Evolutionary conservation across 23 red algal genomes (phyloP), one percentile per base, ranked within the genome.

Genomic region (Agarophyton chilense): DNA sequence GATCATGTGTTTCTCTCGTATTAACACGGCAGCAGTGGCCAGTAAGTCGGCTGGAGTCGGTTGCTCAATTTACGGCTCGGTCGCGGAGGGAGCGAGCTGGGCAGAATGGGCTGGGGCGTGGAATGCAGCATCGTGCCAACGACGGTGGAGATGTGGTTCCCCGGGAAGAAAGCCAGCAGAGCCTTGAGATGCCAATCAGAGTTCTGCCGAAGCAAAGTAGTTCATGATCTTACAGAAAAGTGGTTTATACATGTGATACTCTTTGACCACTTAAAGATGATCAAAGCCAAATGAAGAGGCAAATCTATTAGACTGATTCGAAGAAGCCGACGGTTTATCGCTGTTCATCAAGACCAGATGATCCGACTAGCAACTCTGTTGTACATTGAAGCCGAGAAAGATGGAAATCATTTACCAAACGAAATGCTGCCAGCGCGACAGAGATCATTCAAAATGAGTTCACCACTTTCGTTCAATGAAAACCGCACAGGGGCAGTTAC

Each of bases 41-140:
- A n/a, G n/a, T n/a, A n/a, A n/a, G n/a, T n/a, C n/a, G n/a, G n/a
- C n/a, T n/a, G n/a, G n/a, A n/a, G n/a, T n/a, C n/a, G n/a, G n/a
- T n/a, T n/a, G n/a, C n/a, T n/a, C n/a, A n/a, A n/a, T n/a, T n/a
- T n/a, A n/a, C n/a, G n/a, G n/a, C n/a, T n/a, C n/a, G n/a, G n/a
- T n/a, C n/a, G n/a, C n/a, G n/a, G n/a, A n/a, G n/a, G n/a, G n/a
- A n/a, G n/a, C n/a, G n/a, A n/a, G n/a, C n/a, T n/a, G n/a, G n/a
- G n/a, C n/a, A n/a, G n/a, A n/a, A n/a, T n/a, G n/a, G n/a, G n/a
- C n/a, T n/a, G n/a, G n/a, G n/a, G n/a, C n/a, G 25, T 90, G 75
- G 40, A 79, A 52, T 79, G 86, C 18, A 90, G 47, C 72, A 90
- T 90, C 4, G 72, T 56, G 35, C 86, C 73, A 3, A 90, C 55